Evolutionary conservation across 345 rosid species (phyloP).

Genomic region (Populus deltoides): DNA sequence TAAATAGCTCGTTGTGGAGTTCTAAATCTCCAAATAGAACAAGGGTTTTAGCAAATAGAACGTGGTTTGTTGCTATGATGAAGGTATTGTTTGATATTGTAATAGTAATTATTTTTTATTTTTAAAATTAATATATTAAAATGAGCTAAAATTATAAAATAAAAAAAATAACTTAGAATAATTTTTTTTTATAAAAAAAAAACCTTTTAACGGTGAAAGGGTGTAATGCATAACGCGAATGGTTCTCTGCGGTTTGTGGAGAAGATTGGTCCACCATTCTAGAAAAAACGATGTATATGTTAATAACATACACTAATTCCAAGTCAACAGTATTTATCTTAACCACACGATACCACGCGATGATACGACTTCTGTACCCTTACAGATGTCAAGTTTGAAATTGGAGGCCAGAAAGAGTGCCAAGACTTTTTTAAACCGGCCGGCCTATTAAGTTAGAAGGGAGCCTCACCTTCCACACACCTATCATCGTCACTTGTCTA

Average conservation of each 20-base stretch:
- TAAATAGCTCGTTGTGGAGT: fast-evolving
- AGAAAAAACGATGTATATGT: not conserved
- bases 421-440: too few species aligned
- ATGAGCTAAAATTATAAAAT: too few species aligned
- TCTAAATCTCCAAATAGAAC: fast-evolving
- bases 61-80: too few species aligned
- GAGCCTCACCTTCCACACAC: too few species aligned
- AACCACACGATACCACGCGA: not conserved
- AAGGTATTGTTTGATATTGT: too few species aligned
- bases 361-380: not conserved
- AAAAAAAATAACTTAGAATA: too few species aligned
- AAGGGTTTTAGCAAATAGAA: too few species aligned
- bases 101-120: fast-evolving
- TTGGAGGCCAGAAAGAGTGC: too few species aligned
- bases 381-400: not conserved
- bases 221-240: not conserved
- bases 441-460: too few species aligned
- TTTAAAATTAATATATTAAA: too few species aligned
- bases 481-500: fast-evolving
- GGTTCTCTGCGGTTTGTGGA: not conserved
- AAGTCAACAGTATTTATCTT: not conserved
- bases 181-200: too few species aligned
- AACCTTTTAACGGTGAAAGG: not conserved
- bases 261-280: not conserved
- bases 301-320: not conserved